These are phyloP conservation scores for Clausena lansium DNA, from an alignment of 345 rosid genomes.

Conservation along the genomic window DNA sequence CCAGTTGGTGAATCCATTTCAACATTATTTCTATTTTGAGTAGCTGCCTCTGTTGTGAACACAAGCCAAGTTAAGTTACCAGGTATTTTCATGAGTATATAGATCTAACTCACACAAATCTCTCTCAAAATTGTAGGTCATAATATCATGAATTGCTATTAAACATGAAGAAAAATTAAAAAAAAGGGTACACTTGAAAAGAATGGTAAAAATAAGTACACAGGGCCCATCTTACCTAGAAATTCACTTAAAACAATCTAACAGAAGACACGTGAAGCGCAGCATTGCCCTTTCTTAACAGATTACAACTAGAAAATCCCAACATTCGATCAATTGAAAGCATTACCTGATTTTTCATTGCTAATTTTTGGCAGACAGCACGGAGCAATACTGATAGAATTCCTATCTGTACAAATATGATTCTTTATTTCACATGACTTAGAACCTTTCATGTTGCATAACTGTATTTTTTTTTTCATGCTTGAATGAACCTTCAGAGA, in stretches of 20 bases:
- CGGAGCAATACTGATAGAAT: constrained; percentile 14
- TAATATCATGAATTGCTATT: not conserved
- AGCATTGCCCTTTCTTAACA: not conserved
- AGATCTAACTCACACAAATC: not conserved
- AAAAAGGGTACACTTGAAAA: not conserved
- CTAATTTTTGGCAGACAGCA: constrained; percentile 24
- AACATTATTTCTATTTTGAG: constrained; percentile 9
- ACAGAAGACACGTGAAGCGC: not conserved
- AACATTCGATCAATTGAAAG: not conserved
- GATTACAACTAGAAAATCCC: not conserved
- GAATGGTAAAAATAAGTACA: not conserved
- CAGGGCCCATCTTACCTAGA: not conserved
- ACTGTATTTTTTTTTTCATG: constrained; percentile 28
- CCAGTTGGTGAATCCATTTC: constrained; percentile 17
- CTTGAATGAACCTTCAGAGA: constrained; percentile 34
- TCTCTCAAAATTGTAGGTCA: not conserved
- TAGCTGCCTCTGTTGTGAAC: constrained; percentile 18
- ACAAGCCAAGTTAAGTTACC: constrained; percentile 6
- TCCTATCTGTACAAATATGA: constrained; percentile 20
- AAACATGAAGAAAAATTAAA: not conserved
- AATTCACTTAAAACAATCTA: not conserved
- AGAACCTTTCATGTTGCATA: constrained; percentile 27
- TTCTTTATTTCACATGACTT: constrained; percentile 26
- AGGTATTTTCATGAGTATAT: not conserved
- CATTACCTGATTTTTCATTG: constrained; percentile 28